Percentiles rank a stretch among this genome's conserved stretches.
These are phyloP conservation scores for Pisolithus albus DNA, from an alignment of 768 basidiomycete genomes.

Conservation along the genomic window DNA sequence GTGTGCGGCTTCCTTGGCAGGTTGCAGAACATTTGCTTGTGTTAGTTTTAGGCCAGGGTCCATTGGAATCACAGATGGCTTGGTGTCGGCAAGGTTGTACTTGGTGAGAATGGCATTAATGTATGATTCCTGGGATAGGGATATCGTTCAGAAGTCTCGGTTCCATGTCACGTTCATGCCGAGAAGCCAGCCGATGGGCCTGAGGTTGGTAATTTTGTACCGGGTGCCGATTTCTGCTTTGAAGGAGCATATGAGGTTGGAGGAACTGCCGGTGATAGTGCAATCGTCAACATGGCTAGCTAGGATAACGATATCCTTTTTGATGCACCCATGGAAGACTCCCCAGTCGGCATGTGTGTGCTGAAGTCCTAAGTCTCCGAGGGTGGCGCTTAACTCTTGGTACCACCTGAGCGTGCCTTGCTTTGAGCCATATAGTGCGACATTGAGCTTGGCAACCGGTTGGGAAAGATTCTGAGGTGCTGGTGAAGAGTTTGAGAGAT, in stretches of 20 bases:
- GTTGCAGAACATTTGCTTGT: conserved; percentile 11
- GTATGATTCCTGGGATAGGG: no score
- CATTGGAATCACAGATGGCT: background rate
- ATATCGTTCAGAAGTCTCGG: no score
- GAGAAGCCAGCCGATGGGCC: no score
- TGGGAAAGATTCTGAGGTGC: background rate
- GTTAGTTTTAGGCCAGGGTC: background rate
- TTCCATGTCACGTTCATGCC: no score
- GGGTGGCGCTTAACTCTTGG: background rate
- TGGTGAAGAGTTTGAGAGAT: no score
- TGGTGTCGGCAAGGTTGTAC: conserved; percentile 28
- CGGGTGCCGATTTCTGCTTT: background rate
- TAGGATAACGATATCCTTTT: background rate
- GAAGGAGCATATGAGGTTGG: background rate
- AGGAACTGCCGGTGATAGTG: background rate
- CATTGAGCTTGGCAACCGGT: background rate
- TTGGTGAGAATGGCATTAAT: conserved; percentile 14
- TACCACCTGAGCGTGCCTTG: background rate
- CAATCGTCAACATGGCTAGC: conserved; percentile 2
- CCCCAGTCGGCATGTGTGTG: background rate
- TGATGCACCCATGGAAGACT: background rate
- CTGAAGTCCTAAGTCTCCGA: background rate
- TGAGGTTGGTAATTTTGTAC: background rate
- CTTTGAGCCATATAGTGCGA: background rate
- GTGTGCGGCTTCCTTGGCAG: conserved; percentile 12